Evolutionary conservation across 2,329 filamentous ascomycete species (phyloP).

Genomic region (Aureobasidium sp.): DNA sequence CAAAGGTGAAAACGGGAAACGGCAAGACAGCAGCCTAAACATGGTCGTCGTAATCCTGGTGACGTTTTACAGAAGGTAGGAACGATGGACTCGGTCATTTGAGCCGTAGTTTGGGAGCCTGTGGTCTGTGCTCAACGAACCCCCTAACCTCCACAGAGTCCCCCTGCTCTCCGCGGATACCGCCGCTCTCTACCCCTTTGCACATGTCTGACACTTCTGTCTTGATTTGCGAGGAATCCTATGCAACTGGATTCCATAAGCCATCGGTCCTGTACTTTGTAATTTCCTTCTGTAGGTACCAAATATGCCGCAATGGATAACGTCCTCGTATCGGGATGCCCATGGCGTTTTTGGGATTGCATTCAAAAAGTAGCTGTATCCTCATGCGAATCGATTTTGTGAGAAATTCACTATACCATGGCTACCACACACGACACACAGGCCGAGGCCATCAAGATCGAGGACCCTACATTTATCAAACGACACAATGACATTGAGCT

Average conservation of each 20-base stretch:
- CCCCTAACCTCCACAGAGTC: neutral
- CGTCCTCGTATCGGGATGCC: neutral
- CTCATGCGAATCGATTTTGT: neutral
- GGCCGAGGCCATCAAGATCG: neutral
- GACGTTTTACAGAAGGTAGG: no score
- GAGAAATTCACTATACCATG: neutral
- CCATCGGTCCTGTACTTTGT: neutral
- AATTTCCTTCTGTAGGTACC: conserved; percentile 7
- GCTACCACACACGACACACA: neutral
- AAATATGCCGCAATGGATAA: neutral
- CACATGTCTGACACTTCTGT: neutral
- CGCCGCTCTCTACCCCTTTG: neutral
- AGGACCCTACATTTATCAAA: conserved; percentile 3
- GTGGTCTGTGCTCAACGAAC: neutral
- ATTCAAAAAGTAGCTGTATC: neutral
- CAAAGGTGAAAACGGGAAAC: neutral
- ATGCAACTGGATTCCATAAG: neutral
- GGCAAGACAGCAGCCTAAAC: neutral
- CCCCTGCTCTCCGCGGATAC: neutral
- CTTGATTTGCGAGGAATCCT: conserved; percentile 1
- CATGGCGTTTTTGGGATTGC: neutral
- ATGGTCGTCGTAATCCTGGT: no score
- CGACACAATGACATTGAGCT: neutral
- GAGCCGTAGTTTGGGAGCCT: neutral
- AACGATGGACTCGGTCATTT: neutral